Evolutionary conservation across 2,329 filamentous ascomycete species (phyloP), one percentile per base, ranked within the genome.

Genomic region (Dryadomyces quercus-mongolicae): DNA sequence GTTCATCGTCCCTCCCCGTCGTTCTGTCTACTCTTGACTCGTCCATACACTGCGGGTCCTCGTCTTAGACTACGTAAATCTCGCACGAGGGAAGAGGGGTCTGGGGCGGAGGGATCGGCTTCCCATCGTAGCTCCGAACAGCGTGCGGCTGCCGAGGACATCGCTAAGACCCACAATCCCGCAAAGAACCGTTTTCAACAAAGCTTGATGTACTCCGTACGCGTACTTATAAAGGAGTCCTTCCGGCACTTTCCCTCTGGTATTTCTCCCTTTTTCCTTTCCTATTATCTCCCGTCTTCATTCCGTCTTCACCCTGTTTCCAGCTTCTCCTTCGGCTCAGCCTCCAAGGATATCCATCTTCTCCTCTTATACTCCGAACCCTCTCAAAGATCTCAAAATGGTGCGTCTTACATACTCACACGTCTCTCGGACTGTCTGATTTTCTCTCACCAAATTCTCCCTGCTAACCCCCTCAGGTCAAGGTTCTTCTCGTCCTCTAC

Each of bases 401-500:
- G 51, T 52, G 21, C 48, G 46, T 48, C 52, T 31, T 31, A 40
- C 8, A 40, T 40, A 40, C 22, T 52, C 25, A n/a, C n/a, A n/a
- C n/a, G n/a, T n/a, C n/a, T n/a, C n/a, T n/a, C n/a, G n/a, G n/a
- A n/a, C n/a, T n/a, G n/a, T n/a, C n/a, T n/a, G n/a, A n/a, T n/a
- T n/a, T n/a, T n/a, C n/a, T n/a, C n/a, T n/a, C n/a, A n/a, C n/a
- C n/a, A n/a, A n/a, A n/a, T n/a, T n/a, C n/a, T n/a, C 31, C 20
- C n/a, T 49, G 71, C 74, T 78, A 66, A 77, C 75, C 64, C 64
- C 70, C 70, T 58, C 59, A 96, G 90, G 91, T 91, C 76, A 96
- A 96, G 78, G 88, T 96, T 74, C 85, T 96, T 69, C 78, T 91
- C 68, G 88, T 95, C 64, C 81, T 95, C 64, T 96, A 96, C 78